Percentiles rank a stretch among this genome's conserved stretches.
These are phyloP conservation scores for Calonectria henricotiae DNA, from an alignment of 2,329 filamentous ascomycete genomes.

Conservation along the genomic window DNA sequence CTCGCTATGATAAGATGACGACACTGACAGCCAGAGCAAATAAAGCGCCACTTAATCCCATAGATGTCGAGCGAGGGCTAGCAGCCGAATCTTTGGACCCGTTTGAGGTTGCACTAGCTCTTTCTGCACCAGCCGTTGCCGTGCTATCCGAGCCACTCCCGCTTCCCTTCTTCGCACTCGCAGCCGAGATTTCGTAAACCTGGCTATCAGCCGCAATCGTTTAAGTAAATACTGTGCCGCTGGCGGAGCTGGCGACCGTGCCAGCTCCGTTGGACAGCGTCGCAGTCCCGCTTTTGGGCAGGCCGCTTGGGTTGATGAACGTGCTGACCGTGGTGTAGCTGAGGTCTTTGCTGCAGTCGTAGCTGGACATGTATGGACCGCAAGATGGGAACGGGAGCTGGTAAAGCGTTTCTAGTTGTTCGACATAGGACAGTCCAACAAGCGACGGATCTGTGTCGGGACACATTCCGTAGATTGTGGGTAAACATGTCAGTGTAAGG, in stretches of 20 bases:
- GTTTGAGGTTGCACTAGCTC: slow-evolving; percentile 21
- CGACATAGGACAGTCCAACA: slow-evolving; percentile 43
- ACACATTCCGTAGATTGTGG: slow-evolving; percentile 51
- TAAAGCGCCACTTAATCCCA: slow-evolving; percentile 1
- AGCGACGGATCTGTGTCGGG: slow-evolving; percentile 53
- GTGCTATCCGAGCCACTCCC: slow-evolving; percentile 32
- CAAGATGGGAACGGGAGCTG: slow-evolving; percentile 40
- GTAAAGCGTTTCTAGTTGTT: slow-evolving; percentile 38
- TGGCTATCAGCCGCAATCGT: slow-evolving; percentile 52
- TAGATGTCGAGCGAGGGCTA: slow-evolving; percentile 9
- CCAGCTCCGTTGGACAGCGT: slow-evolving; percentile 53
- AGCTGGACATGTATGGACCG: slow-evolving; percentile 43
- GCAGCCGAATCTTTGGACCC: slow-evolving; percentile 28
- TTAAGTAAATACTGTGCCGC: slow-evolving; percentile 57
- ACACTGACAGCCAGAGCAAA: neutral
- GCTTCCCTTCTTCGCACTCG: slow-evolving; percentile 33
- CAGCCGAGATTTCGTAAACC: slow-evolving; percentile 58
- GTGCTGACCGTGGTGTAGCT: slow-evolving; percentile 47
- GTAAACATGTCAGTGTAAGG: slow-evolving; percentile 44
- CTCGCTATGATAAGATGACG: slow-evolving; percentile 22
- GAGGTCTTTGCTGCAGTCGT: slow-evolving; percentile 47
- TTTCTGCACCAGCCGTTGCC: slow-evolving; percentile 26
- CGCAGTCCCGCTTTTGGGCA: slow-evolving; percentile 53
- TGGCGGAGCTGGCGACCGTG: slow-evolving; percentile 56
- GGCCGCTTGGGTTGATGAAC: slow-evolving; percentile 45